phyloP scores from a whole-genome alignment of 78 protist species.

The Planoprotostelium fungivorum region DNA sequence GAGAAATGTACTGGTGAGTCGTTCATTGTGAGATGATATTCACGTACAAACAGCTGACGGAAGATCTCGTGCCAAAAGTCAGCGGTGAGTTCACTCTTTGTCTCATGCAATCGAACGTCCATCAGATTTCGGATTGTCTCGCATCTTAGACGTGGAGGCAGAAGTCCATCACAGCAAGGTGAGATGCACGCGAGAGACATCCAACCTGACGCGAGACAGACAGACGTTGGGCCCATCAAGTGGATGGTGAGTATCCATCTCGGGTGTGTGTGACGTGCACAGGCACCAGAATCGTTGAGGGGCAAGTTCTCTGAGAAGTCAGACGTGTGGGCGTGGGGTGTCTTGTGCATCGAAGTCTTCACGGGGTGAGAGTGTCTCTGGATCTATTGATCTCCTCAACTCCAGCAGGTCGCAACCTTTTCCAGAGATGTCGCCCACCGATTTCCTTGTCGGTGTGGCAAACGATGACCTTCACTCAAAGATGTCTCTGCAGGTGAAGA shows the following conservation, averaged over 20 bases:
- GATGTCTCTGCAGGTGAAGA: neutral
- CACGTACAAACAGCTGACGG: neutral
- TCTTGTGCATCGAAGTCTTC: neutral
- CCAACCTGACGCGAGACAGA: no score
- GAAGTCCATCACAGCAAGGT: neutral
- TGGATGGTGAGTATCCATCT: neutral
- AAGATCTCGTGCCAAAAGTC: neutral
- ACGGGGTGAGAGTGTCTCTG: neutral
- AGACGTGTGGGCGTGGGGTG: neutral
- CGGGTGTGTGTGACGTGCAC: neutral
- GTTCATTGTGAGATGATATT: neutral
- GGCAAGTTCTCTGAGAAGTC: neutral
- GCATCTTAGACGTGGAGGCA: neutral
- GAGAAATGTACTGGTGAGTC: neutral
- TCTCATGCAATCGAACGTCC: neutral
- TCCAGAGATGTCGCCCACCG: neutral
- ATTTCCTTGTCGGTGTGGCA: neutral
- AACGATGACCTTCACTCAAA: neutral
- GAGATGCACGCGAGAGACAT: no score
- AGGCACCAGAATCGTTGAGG: neutral
- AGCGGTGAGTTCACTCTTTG: neutral
- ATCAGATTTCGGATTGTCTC: neutral
- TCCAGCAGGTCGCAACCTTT: neutral
- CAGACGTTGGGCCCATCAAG: neutral
- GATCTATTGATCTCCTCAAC: neutral